These are phyloP conservation scores for Tilletiaria anomala DNA, from an alignment of 1,284 basidiomycete species.

Conservation along the genomic window DNA sequence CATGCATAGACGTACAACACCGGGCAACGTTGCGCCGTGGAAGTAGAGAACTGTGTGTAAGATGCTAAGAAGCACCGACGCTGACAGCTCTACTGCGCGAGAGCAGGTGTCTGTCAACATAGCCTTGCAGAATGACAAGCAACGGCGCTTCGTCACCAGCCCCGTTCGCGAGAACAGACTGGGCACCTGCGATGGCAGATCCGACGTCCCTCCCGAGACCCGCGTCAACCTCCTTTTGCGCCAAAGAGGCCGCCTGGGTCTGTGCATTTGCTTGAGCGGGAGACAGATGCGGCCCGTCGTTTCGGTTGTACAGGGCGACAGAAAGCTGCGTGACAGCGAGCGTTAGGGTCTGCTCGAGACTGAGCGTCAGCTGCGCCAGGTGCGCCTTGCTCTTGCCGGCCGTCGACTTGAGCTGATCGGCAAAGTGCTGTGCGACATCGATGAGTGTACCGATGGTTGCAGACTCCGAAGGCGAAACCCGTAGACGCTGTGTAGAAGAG, in stretches of 20 bases:
- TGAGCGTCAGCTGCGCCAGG: neutral
- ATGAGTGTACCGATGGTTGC: neutral
- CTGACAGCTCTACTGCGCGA: too few relatives aligned
- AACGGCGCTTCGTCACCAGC: too few relatives aligned
- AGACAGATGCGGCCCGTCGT: neutral
- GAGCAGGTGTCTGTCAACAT: too few relatives aligned
- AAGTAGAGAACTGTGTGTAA: too few relatives aligned
- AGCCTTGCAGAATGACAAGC: too few relatives aligned
- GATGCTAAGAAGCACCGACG: too few relatives aligned
- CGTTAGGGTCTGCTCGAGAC: neutral
- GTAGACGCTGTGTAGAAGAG: neutral
- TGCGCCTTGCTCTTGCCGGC: neutral
- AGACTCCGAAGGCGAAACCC: neutral
- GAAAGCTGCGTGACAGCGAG: neutral
- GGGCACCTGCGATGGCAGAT: too few relatives aligned
- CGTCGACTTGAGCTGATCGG: neutral
- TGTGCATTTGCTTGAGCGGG: neutral
- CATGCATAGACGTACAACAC: too few relatives aligned
- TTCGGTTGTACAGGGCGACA: neutral
- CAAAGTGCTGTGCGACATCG: neutral
- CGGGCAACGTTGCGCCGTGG: too few relatives aligned
- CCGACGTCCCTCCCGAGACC: neutral
- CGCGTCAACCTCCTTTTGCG: neutral
- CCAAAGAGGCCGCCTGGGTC: neutral
- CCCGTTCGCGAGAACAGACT: too few relatives aligned